A percentile compares a stretch with the other conserved stretches of the same genome.
Conservation (phyloP, 2,329 filamentous ascomycete species). For the Beauveria sp. region DNA sequence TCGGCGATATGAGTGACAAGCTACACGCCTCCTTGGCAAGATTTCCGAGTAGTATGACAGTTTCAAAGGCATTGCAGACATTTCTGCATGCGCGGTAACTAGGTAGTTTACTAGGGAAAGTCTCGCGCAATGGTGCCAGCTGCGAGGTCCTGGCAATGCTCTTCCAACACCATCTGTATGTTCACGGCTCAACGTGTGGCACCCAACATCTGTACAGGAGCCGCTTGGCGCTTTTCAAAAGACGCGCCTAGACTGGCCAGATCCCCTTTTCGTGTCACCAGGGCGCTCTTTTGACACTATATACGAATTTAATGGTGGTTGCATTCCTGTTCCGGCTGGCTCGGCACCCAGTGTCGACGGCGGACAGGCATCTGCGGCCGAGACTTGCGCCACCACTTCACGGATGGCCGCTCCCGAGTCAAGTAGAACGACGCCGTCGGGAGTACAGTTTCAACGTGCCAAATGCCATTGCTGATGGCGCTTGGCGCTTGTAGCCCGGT, state of each 20-base stretch:
- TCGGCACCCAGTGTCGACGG: neutral
- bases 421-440: neutral
- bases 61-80: too few relatives aligned
- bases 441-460: neutral
- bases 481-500: constrained; percentile 3
- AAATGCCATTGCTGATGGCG: neutral
- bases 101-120: too few relatives aligned
- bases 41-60: too few relatives aligned
- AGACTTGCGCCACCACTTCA: neutral
- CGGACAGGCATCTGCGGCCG: neutral
- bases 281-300: neutral
- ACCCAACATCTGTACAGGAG: neutral
- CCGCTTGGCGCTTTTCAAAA: neutral
- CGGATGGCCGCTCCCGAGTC: neutral
- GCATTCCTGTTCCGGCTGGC: neutral
- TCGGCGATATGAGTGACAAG: too few relatives aligned
- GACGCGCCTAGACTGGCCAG: neutral
- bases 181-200: neutral
- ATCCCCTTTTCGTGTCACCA: neutral
- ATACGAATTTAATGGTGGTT: too few relatives aligned
- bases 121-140: too few relatives aligned
- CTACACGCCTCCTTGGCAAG: too few relatives aligned
- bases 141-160: too few relatives aligned
- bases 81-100: too few relatives aligned
- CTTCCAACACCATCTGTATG: too few relatives aligned